A percentile compares a stretch with the other conserved stretches of the same genome.
These are phyloP conservation scores for Artemisia argyi DNA, from an alignment of 129 eudicot species.

Conservation along the genomic window DNA sequence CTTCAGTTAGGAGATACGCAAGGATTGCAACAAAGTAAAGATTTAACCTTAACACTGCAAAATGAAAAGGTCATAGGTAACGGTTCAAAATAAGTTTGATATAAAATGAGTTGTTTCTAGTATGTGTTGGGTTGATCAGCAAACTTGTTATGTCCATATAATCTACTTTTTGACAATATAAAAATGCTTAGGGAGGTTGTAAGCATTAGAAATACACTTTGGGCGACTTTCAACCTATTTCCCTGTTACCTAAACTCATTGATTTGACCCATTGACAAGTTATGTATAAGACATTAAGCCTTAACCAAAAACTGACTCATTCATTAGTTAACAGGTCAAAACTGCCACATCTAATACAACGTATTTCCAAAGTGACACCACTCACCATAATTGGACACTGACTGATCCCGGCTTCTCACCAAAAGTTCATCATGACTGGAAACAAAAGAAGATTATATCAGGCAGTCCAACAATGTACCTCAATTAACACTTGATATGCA, in stretches of 20 bases:
- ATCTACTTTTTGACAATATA: neutral
- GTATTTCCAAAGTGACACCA: slow-evolving; percentile 11
- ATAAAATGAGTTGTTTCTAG: too few relatives aligned
- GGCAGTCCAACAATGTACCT: neutral
- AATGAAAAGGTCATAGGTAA: too few relatives aligned
- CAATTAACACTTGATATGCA: neutral
- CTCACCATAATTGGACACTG: slow-evolving; percentile 87
- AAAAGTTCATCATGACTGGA: slow-evolving; percentile 86
- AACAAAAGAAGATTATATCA: slow-evolving; percentile 14
- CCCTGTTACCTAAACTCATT: neutral
- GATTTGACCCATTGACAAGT: neutral
- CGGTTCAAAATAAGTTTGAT: too few relatives aligned
- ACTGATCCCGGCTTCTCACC: slow-evolving; percentile 83
- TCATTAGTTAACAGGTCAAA: neutral
- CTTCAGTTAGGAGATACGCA: slow-evolving; percentile 22
- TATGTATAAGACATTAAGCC: neutral
- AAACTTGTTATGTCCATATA: too few relatives aligned
- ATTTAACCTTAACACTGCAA: too few relatives aligned
- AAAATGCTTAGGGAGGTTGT: neutral
- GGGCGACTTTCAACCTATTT: neutral
- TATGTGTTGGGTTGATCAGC: too few relatives aligned
- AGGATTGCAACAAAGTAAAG: too few relatives aligned
- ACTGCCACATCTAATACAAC: neutral
- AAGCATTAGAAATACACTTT: neutral
- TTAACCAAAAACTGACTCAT: neutral